Evolutionary conservation across 192 early-diverging fungal species (phyloP), one percentile per base, ranked within the genome.

Genomic region (Podila horticola): DNA sequence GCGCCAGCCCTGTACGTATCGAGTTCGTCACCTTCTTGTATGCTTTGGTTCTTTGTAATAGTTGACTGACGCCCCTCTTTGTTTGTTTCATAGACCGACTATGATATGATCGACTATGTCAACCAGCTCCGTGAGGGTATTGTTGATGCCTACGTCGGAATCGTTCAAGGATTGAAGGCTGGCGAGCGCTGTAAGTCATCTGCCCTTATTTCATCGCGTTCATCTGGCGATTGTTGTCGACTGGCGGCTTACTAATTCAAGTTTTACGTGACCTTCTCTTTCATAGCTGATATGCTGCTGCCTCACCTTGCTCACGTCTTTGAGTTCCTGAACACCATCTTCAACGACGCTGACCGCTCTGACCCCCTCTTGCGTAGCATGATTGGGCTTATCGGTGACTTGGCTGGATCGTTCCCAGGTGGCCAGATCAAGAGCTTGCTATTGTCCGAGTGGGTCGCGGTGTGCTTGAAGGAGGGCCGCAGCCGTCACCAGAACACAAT

Each of bases 141-240:
- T 73, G 85, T 97, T 49, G 97, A 99, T 82, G 96, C 96, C 11
- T 98, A 95, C 85, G 94, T 98, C 26, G 98, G 98, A 48, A 98
- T 99, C 64, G 89, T 92, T 0, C 97, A 99, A 73, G 98, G 97
- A 5, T 83, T 99, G 84, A 95, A 95, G 74, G 77, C 88, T 4
- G 92, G 90, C 22, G 87, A 91, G 57, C 92, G 93, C 72, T 87
- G 92, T 91, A 68, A 73, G 74, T 82, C 19, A 1, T 41, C 10
- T 55, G 8, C 5, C 28, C 6, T 3, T 24, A 38, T 9, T 4
- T 17, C 33, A 22, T 38, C 55, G 10, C 22, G 34, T 63, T 30
- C 24, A 33, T 20, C 12, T 22, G 17, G 3, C 34, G n/a, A 3
- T 10, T 1, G 22, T 17, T 33, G 52, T 45, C 52, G 30, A 41